phyloP scores from a whole-genome alignment of 73 alveolate species.

The Paramecium pentaurelia region DNA sequence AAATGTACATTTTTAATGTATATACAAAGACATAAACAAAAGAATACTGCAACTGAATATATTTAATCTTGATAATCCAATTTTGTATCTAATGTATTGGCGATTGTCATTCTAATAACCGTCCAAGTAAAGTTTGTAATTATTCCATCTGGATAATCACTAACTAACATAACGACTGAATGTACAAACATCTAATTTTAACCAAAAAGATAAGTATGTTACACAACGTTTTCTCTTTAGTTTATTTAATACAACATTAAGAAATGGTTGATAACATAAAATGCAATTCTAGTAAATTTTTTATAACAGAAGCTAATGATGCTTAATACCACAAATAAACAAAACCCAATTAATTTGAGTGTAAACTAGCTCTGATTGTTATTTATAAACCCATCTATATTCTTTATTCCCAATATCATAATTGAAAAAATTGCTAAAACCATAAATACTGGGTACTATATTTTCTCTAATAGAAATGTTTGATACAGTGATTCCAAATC shows the following conservation, averaged over 20 bases:
- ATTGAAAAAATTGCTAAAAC: background rate
- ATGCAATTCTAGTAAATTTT: background rate
- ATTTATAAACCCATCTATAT: background rate
- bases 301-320: background rate
- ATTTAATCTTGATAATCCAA: background rate
- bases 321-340: background rate
- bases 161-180: background rate
- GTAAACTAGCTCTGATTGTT: background rate
- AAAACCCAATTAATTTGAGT: background rate
- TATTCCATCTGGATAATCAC: constrained; percentile 8
- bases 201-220: background rate
- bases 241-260: background rate
- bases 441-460: background rate
- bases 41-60: background rate
- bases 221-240: background rate
- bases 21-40: background rate
- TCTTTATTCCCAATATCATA: background rate
- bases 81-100: background rate
- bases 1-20: background rate
- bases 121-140: background rate
- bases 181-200: background rate
- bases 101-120: background rate
- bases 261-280: background rate
- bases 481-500: background rate
- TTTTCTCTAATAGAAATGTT: background rate